Conservation (phyloP, 805 yeast genomes). For the Saccharomyces mikatae region DNA sequence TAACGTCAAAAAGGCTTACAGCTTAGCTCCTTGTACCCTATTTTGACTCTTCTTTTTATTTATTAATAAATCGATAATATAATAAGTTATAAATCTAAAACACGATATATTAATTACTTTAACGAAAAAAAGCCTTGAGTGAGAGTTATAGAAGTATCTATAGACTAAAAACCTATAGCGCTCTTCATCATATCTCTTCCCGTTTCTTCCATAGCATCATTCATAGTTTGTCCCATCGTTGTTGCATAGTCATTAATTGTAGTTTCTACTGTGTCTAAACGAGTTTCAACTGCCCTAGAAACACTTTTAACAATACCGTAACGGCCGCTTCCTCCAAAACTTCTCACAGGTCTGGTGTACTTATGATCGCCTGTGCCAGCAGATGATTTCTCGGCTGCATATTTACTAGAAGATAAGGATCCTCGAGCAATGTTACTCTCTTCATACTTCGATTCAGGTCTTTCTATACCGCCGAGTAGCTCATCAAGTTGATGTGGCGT, state of each 20-base stretch:
- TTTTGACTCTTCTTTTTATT: too few relatives aligned
- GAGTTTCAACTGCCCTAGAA: slow-evolving; percentile 41
- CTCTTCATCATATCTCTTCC: slow-evolving; percentile 44
- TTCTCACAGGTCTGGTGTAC: slow-evolving; percentile 44
- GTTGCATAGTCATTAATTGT: slow-evolving; percentile 51
- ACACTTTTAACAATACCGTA: slow-evolving; percentile 36
- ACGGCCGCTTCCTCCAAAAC: slow-evolving; percentile 28
- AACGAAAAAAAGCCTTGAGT: neutral
- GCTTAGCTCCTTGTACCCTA: neutral
- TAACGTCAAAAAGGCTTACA: neutral
- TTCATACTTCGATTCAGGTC: slow-evolving; percentile 50
- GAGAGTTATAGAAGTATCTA: neutral
- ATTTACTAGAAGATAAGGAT: slow-evolving; percentile 20
- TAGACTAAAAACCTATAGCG: slow-evolving; percentile 43
- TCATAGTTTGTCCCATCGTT: slow-evolving; percentile 44
- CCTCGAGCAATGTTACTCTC: slow-evolving; percentile 54
- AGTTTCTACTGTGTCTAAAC: slow-evolving; percentile 47
- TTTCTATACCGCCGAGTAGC: slow-evolving; percentile 65
- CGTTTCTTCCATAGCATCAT: slow-evolving; percentile 42
- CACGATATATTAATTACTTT: neutral
- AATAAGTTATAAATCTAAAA: too few relatives aligned
- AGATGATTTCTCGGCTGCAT: slow-evolving; percentile 12
- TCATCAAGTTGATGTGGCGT: slow-evolving; percentile 53
- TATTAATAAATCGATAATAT: too few relatives aligned
- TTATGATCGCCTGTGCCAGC: slow-evolving; percentile 2